Base-by-base conservation (phyloP, 805 yeast species). In the Zygotorulaspora danielsina region DNA sequence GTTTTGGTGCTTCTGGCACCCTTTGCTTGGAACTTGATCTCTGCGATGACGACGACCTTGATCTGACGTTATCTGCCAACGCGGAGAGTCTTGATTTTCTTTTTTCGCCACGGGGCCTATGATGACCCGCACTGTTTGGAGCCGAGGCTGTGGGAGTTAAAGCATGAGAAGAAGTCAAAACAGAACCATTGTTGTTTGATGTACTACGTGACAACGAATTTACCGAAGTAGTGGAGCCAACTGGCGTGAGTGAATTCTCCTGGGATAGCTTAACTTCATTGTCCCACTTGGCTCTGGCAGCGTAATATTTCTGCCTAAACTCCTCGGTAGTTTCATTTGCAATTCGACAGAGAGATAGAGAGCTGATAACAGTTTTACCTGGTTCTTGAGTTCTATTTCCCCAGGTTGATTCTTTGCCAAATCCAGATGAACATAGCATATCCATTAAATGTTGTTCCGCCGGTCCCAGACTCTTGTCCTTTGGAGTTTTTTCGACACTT, bases 401-500 rank as follows among this genome's bases (percentile, higher is more conserved):
- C 98, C 98, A 93, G 11, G 61, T 52, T 20, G 84, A 86, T 15
- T 69, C 69, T 9, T 73, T 64, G 3, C 67, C 62, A 49, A 88
- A 85, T 1, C 98, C 98, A 0, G 95, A 81, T 0, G 90, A 73
- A 54, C 96, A 88, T 39, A 93, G 72, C 98, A 93, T 93, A 47
- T 88, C 97, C 66, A 86, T 75, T 32, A 93, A 71, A 62, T 90
- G 97, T 62, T 84, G 90, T 61, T 93, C 98, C 1, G 98, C 97
- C 11, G 95, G 81, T 6, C 88, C 89, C 45, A 84, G 62, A 6
- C 18, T 18, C 12, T 37, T 34, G 10, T 33, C 44, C n/a, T 28
- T 29, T 28, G 21, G 40, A 20, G 21, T 34, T 15, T 22, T 34
- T 3, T 34, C 37, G 16, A 20, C 16, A 6, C 32, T 29, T 15